Evolutionary conservation across 225 moss, liverwort and hornwort genomes (phyloP), one percentile per base, ranked within the genome.

Genomic region (Pleurozium schreberi): DNA sequence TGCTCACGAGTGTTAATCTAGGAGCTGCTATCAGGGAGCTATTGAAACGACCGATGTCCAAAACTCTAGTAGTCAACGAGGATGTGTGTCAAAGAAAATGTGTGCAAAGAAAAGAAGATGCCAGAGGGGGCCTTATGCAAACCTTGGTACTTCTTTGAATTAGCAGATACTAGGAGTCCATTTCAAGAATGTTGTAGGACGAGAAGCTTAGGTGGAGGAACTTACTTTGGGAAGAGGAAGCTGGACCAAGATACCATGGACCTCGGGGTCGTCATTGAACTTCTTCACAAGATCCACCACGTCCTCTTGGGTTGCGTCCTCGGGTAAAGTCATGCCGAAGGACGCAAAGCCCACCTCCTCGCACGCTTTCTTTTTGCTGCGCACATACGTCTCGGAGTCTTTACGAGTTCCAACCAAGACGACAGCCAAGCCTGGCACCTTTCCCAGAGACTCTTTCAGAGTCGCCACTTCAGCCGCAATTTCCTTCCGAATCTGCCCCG

Each of bases 381-480:
- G 96, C 65, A 98, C 98, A 85, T 98, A 98, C 55, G 96, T 95
- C 88, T 94, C 93, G 16, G 98, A 98, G 92, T 98, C 98, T 83
- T 95, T 94, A 38, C 96, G 96, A 86, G 91, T 89, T 33, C 97
- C 97, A 31, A 97, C 97, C 85, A 99, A 88, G 38, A 99, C 95
- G 43, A 99, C 96, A 59, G 96, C 95, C 86, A 96, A 89, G n/a
- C 96, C 96, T 68, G 96, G 96, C 88, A 95, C 95, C 90, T 93
- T 94, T 18, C 96, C 95, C 14, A 93, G 66, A 7, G 90, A 89
- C 55, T 93, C 92, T 80, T 96, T 96, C 87, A 98, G 84, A 22
- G 82, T 92, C 43, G 91, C 88, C 84, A 98, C 98, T 88, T 98
- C 95, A 49, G 90, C 89, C 28, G 90, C 93, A 87, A 98, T 95